Percentiles rank a stretch among this genome's conserved stretches.
These are phyloP conservation scores for Cladochytrium tenue DNA, from an alignment of 371 early-diverging fungal species.

Conservation along the genomic window DNA sequence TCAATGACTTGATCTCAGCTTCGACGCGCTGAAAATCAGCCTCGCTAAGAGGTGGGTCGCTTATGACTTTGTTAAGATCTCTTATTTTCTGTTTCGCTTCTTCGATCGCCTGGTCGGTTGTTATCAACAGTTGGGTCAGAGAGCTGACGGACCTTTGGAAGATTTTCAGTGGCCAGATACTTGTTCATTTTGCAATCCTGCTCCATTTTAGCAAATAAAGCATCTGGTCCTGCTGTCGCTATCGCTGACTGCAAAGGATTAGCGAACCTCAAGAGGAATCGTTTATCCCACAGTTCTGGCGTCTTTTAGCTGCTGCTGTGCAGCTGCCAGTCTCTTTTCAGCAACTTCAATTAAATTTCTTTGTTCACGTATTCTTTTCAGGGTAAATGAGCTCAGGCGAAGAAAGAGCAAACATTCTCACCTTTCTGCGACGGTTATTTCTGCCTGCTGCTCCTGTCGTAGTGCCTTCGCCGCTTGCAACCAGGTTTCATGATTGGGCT, in stretches of 20 bases:
- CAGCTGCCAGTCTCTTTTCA: slow-evolving; percentile 34
- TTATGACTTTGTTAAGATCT: slow-evolving; percentile 37
- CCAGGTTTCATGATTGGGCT: slow-evolving; percentile 57
- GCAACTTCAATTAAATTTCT: slow-evolving; percentile 28
- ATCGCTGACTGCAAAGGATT: slow-evolving; percentile 18
- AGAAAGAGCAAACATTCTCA: slow-evolving; percentile 1
- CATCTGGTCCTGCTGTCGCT: slow-evolving; percentile 40
- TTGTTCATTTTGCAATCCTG: slow-evolving; percentile 56
- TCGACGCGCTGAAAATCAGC: slow-evolving; percentile 46
- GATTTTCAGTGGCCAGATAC: slow-evolving; percentile 48
- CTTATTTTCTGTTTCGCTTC: slow-evolving; percentile 32
- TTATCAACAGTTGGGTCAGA: background rate
- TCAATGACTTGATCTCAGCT: slow-evolving; percentile 44
- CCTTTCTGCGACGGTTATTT: slow-evolving; percentile 39
- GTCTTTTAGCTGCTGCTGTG: slow-evolving; percentile 38
- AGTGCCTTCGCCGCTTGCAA: slow-evolving; percentile 54
- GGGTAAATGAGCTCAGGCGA: background rate
- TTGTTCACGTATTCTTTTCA: slow-evolving; percentile 46
- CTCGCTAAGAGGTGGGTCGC: slow-evolving; percentile 38
- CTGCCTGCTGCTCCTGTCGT: slow-evolving; percentile 49
- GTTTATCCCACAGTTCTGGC: slow-evolving; percentile 34
- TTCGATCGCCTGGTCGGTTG: slow-evolving; percentile 29
- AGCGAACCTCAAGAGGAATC: background rate
- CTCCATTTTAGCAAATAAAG: slow-evolving; percentile 45
- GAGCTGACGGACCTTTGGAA: slow-evolving; percentile 41